phyloP scores from a whole-genome alignment of 352 stramenopile genomes.

The Pythium guiyangense region DNA sequence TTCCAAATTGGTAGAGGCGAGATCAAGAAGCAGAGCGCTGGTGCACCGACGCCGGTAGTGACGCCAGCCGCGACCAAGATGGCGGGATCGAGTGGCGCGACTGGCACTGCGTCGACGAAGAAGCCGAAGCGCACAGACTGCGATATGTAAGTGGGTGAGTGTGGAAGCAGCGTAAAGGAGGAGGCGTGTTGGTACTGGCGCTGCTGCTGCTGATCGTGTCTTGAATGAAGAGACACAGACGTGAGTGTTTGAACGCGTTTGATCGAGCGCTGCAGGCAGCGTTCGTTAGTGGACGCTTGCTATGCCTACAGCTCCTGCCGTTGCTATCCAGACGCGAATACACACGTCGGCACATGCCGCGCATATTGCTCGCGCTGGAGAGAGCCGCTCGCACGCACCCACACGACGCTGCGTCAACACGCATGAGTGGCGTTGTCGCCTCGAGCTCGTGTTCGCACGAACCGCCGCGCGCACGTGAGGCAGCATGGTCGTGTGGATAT shows the following conservation, averaged over 20 bases:
- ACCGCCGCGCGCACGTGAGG: too few species aligned
- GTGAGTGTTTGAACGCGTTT: not conserved
- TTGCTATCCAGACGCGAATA: too few species aligned
- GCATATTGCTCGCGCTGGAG: not conserved
- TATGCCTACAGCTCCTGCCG: too few species aligned
- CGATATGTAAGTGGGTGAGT: slow-evolving; percentile 6
- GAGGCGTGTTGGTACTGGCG: not conserved
- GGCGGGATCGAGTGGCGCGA: not conserved
- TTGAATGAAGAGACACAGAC: not conserved
- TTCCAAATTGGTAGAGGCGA: too few species aligned
- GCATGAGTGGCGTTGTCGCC: not conserved
- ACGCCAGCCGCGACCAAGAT: not conserved
- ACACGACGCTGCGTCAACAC: too few species aligned
- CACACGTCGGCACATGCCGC: not conserved
- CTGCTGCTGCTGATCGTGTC: not conserved
- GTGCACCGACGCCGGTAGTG: too few species aligned
- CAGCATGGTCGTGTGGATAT: not conserved
- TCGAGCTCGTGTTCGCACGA: too few species aligned
- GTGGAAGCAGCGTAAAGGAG: not conserved
- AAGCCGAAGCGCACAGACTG: slow-evolving; percentile 11
- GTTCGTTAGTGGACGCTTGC: too few species aligned
- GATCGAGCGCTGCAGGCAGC: too few species aligned
- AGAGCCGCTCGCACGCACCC: too few species aligned
- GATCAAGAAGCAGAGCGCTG: not conserved
- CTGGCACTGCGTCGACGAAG: not conserved